These are phyloP conservation scores for Coelastrella sp. DNA, from an alignment of 139 green algal genomes.

Conservation along the genomic window DNA sequence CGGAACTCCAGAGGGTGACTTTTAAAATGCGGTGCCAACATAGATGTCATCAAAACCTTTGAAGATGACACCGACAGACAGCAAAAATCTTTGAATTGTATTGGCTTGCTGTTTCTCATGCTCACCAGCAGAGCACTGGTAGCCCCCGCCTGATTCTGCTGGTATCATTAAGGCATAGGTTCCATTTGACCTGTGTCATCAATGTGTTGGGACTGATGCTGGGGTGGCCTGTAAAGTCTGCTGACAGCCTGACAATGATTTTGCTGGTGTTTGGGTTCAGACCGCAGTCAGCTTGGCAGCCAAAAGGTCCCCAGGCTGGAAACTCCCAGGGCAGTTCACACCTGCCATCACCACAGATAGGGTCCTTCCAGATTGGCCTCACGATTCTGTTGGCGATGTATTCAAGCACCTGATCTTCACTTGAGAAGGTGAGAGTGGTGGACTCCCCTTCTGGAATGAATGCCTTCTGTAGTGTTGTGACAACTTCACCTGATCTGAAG, in stretches of 20 bases:
- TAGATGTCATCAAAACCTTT: not conserved
- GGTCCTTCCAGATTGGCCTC: constrained; percentile 78
- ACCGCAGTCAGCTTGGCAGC: constrained; percentile 75
- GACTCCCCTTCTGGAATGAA: constrained; percentile 69
- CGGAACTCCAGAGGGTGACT: no score
- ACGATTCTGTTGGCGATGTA: constrained; percentile 74
- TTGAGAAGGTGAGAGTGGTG: constrained; percentile 61
- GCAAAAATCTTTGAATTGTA: not conserved
- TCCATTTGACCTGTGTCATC: constrained; percentile 75
- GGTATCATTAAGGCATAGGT: constrained; percentile 75
- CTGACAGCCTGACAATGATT: constrained; percentile 60
- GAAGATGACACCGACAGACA: not conserved
- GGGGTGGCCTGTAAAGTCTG: constrained; percentile 62
- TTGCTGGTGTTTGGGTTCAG: constrained; percentile 69
- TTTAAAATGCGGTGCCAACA: no score
- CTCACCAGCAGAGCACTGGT: constrained; percentile 78
- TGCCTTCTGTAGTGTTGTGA: constrained; percentile 71
- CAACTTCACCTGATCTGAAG: constrained; percentile 77
- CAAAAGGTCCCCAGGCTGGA: constrained; percentile 77
- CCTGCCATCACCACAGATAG: constrained; percentile 74
- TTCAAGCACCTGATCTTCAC: constrained; percentile 58
- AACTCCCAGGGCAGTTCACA: constrained; percentile 84
- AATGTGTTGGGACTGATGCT: constrained; percentile 67
- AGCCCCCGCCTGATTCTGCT: constrained; percentile 57
- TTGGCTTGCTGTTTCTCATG: not conserved